These are phyloP conservation scores for Passiflora organensis DNA, from an alignment of 345 rosid species.

Conservation along the genomic window DNA sequence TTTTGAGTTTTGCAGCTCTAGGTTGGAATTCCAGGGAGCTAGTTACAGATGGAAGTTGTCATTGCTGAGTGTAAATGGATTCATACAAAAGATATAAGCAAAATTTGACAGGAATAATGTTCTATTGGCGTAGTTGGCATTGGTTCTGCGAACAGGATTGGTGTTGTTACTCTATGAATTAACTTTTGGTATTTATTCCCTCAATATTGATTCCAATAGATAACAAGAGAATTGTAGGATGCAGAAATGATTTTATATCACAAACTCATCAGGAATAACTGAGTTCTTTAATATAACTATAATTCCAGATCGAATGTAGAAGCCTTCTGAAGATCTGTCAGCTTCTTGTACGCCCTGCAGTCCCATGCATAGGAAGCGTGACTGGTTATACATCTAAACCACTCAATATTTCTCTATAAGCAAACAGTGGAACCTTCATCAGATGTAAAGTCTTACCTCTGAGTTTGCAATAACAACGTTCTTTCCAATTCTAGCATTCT, in stretches of 20 bases:
- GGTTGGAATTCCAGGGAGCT: too few species aligned
- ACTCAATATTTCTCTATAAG: too few species aligned
- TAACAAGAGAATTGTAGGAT: conserved; percentile 7
- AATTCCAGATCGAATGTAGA: conserved; percentile 77
- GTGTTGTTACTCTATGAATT: neutral
- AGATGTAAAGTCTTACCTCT: conserved; percentile 42
- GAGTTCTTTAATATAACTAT: conserved; percentile 61
- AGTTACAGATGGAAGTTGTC: too few species aligned
- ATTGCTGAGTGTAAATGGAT: too few species aligned
- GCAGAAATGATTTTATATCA: too few species aligned
- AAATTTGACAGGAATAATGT: too few species aligned
- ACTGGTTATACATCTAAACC: too few species aligned
- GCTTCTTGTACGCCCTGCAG: conserved; percentile 80
- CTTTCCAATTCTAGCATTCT: conserved; percentile 92
- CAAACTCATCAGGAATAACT: conserved; percentile 54
- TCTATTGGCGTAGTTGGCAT: too few species aligned
- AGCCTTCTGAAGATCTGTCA: conserved; percentile 78
- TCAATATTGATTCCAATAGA: neutral
- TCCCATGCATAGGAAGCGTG: neutral
- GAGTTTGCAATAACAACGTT: conserved; percentile 75
- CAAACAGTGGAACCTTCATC: too few species aligned
- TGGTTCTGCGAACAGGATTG: neutral
- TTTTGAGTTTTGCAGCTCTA: too few species aligned
- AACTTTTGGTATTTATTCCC: neutral
- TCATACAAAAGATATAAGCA: too few species aligned